These are phyloP conservation scores for Citeromyces matritensis DNA, from an alignment of 805 yeast genomes.

Conservation along the genomic window DNA sequence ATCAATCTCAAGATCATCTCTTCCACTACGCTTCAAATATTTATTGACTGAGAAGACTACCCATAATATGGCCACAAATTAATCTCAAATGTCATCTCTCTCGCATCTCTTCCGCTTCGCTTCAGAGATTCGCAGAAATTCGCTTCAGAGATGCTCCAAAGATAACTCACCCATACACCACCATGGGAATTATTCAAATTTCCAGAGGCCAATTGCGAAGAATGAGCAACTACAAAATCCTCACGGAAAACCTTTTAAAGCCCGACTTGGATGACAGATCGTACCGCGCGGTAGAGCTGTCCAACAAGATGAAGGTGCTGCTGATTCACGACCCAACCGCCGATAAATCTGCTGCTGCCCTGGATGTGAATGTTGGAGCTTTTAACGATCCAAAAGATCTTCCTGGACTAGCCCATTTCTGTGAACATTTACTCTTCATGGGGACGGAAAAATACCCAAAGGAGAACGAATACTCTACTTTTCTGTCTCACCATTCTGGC, in stretches of 20 bases:
- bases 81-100: too few species aligned
- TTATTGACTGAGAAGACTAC: too few species aligned
- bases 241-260: slow-evolving; percentile 12
- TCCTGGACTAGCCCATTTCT: slow-evolving; percentile 72
- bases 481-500: slow-evolving; percentile 74
- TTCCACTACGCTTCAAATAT: too few species aligned
- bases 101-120: too few species aligned
- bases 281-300: slow-evolving; percentile 49
- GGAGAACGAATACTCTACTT: slow-evolving; percentile 63
- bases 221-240: slow-evolving; percentile 1
- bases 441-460: slow-evolving; percentile 65
- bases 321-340: slow-evolving; percentile 55
- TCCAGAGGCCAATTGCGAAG: background rate
- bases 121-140: too few species aligned
- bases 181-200: background rate
- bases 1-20: too few species aligned
- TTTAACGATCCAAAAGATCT: slow-evolving; percentile 49
- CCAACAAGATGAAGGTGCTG: slow-evolving; percentile 44
- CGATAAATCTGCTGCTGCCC: slow-evolving; percentile 66
- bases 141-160: too few species aligned
- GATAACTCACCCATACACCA: slow-evolving; percentile 1
- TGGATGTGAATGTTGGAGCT: slow-evolving; percentile 69
- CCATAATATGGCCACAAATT: too few species aligned
- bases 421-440: slow-evolving; percentile 63
- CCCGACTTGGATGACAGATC: slow-evolving; percentile 58